Percentiles rank a stretch among this genome's conserved stretches.
phyloP scores from a whole-genome alignment of 1,139 yeast species.

The Hyphopichia buzzinii region DNA sequence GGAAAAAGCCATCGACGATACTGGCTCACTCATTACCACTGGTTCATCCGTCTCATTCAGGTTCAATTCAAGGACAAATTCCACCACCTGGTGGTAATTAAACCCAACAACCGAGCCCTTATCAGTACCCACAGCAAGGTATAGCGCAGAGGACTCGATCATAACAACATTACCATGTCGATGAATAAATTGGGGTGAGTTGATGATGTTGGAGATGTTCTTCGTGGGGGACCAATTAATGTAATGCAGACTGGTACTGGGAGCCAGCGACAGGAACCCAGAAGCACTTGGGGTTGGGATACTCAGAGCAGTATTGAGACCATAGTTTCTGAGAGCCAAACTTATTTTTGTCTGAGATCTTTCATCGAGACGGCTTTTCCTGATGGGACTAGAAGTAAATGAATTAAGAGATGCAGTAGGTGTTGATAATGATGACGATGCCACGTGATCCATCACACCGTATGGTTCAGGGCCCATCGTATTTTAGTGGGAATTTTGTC shows the following conservation, averaged over 20 bases:
- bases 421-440: constrained; percentile 5
- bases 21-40: constrained; percentile 31
- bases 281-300: too few relatives aligned
- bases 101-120: constrained; percentile 60
- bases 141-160: constrained; percentile 46
- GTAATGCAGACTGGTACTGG: too few relatives aligned
- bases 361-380: constrained; percentile 35
- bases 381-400: constrained; percentile 6
- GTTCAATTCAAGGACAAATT: constrained; percentile 34
- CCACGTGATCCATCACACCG: too few relatives aligned
- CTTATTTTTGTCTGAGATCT: constrained; percentile 34
- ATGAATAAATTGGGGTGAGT: constrained; percentile 22
- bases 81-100: constrained; percentile 58
- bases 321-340: too few relatives aligned
- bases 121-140: constrained; percentile 61
- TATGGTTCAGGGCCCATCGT: too few relatives aligned
- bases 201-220: constrained; percentile 18
- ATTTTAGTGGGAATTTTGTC: too few relatives aligned
- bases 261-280: too few relatives aligned
- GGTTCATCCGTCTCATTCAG: constrained; percentile 12
- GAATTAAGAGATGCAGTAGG: neutral
- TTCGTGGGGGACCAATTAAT: constrained; percentile 27
- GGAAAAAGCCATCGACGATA: constrained; percentile 44
- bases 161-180: constrained; percentile 50
- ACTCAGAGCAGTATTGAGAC: too few relatives aligned